These are phyloP conservation scores for Gymnopilus dilepis DNA, from an alignment of 768 basidiomycete species.

Conservation along the genomic window DNA sequence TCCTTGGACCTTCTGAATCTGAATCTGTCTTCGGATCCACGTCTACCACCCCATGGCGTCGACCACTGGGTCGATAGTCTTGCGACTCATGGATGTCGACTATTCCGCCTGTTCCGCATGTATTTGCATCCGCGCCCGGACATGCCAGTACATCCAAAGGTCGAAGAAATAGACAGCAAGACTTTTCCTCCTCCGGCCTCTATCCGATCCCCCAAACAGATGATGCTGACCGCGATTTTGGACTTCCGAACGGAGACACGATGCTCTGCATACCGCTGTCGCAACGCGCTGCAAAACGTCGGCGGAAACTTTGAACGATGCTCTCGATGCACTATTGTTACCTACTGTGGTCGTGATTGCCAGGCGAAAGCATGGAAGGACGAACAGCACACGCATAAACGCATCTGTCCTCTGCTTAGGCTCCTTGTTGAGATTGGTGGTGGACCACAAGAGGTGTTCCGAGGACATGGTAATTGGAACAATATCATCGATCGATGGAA, in stretches of 20 bases:
- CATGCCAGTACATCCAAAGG: conserved; percentile 13
- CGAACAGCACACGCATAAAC: conserved; percentile 17
- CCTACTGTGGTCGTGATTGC: conserved; percentile 19
- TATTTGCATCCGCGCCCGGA: conserved; percentile 13
- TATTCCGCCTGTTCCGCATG: conserved; percentile 22
- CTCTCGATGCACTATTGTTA: conserved; percentile 8
- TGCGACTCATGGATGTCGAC: not conserved
- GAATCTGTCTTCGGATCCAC: conserved; percentile 1
- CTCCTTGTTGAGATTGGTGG: conserved; percentile 5
- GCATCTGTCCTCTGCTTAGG: conserved; percentile 9
- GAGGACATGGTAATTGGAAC: not conserved
- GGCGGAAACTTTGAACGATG: conserved; percentile 15
- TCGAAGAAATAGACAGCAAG: not conserved
- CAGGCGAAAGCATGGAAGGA: conserved; percentile 13
- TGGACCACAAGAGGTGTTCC: not conserved
- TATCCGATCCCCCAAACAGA: not conserved
- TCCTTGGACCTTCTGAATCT: too few species aligned
- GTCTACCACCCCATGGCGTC: not conserved
- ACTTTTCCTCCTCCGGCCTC: conserved; percentile 9
- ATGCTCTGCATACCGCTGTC: conserved; percentile 16
- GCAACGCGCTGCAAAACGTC: conserved; percentile 6
- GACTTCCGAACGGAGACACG: conserved; percentile 3
- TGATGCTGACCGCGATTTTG: not conserved
- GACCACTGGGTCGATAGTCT: not conserved
- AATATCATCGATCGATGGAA: not conserved